Base-by-base conservation (phyloP, 805 yeast species). In the Sugiyamaella smithiae region DNA sequence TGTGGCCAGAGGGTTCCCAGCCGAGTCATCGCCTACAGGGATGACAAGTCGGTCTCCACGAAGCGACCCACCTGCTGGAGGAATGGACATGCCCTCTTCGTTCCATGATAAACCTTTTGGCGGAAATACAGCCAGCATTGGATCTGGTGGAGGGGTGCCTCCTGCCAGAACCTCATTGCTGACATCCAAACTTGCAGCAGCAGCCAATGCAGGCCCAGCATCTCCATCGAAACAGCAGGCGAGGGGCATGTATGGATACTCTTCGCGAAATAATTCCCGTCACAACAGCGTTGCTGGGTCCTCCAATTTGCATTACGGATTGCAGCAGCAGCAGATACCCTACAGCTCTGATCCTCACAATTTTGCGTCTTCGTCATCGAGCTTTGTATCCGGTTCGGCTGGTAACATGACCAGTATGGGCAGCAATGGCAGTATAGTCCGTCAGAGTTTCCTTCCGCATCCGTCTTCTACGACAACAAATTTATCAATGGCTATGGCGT, bases 371-470 rank as follows among this genome's bases (percentile, higher is more conserved):
- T 36, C 47, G 3, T 35, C 38, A 35, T 4, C 38, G 20, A 35
- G 16, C 22, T 35, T 35, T 19, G 9, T 20, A 12, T n/a, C 5
- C 7, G 19, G 12, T 19, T 16, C 20, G 5, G 6, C 38, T 5
- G 20, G 38, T 19, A 12, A 16, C 8, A 4, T 12, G 3, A 11
- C 38, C 22, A 12, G 38, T 35, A 11, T 19, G 19, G 22, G 16
- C 4, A 20, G 22, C 22, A 14, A 16, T 38, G 43, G 16, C 28
- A 16, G 43, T 22, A 11, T 36, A n/a, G 11, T 22, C n/a, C 37
- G 42, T 24, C 46, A 48, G 16, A 43, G 44, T 29, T 54, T 57
- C 69, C 71, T 58, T 66, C 76, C 26, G 72, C 77, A 5, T 67
- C 73, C 55, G 2, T 48, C 57, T 9, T 37, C 51, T 5, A 46